phyloP scores from a whole-genome alignment of 352 stramenopile species.

The Phytopythium helicoides region DNA sequence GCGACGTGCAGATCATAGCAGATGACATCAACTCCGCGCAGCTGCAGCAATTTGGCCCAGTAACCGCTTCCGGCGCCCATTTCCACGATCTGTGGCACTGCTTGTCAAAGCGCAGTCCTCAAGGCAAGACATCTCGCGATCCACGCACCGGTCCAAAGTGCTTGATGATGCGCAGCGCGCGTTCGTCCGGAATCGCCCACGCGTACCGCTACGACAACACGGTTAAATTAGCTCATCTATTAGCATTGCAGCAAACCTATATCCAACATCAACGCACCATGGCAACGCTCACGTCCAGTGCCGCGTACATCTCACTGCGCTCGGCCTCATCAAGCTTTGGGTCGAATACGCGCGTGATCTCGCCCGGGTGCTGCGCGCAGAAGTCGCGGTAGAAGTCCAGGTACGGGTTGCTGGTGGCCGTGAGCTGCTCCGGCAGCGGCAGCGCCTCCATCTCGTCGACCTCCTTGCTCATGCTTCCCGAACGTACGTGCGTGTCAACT shows the following conservation, averaged over 20 bases:
- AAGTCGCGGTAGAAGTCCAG: conserved; percentile 76
- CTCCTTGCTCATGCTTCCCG: not conserved
- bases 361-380: conserved; percentile 45
- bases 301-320: conserved; percentile 64
- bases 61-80: conserved; percentile 91
- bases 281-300: conserved; percentile 73
- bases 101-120: conserved; percentile 5
- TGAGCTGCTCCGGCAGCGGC: conserved; percentile 35
- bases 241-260: not conserved
- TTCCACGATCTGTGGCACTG: conserved; percentile 76
- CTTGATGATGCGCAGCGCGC: conserved; percentile 88
- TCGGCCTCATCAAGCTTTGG: conserved; percentile 62
- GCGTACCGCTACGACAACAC: conserved; percentile 72
- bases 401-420: conserved; percentile 75
- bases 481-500: no score
- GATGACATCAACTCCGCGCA: conserved; percentile 77
- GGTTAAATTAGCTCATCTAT: not conserved
- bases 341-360: conserved; percentile 76
- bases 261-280: conserved; percentile 42
- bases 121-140: not conserved
- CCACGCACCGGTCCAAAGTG: conserved; percentile 77
- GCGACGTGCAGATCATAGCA: conserved; percentile 86
- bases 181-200: conserved; percentile 91
- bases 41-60: conserved; percentile 77
- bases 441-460: conserved; percentile 13